Evolutionary conservation across 352 stramenopile species (phyloP).

Genomic region (Aphanomyces euteiches): DNA sequence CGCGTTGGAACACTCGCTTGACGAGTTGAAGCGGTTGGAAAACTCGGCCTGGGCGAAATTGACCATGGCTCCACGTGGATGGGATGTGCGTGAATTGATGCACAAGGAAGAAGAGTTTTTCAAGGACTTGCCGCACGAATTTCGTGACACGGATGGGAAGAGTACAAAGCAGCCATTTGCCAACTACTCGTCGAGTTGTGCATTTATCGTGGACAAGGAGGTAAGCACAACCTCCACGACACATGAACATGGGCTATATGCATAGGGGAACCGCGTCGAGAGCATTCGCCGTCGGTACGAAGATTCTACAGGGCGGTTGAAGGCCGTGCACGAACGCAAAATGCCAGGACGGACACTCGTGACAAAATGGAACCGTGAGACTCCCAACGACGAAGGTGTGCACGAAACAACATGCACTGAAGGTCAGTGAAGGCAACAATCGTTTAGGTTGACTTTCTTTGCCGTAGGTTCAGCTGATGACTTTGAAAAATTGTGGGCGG

Average conservation of each 20-base stretch:
- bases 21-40: constrained; percentile 46
- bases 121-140: constrained; percentile 41
- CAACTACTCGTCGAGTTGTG: constrained; percentile 25
- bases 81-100: constrained; percentile 4
- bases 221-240: neutral
- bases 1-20: constrained; percentile 53
- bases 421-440: neutral
- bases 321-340: constrained; percentile 42
- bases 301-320: constrained; percentile 50
- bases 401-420: constrained; percentile 40
- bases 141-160: constrained; percentile 28
- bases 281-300: constrained; percentile 45
- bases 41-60: constrained; percentile 34
- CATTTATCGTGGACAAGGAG: constrained; percentile 15
- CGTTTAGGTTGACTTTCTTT: neutral
- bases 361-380: constrained; percentile 38
- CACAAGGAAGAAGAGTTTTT: constrained; percentile 52
- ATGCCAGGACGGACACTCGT: constrained; percentile 44
- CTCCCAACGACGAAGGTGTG: constrained; percentile 37
- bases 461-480: constrained; percentile 37
- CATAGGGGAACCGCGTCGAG: constrained; percentile 37
- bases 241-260: constrained; percentile 18
- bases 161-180: constrained; percentile 13
- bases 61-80: constrained; percentile 32
- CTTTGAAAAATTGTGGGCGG: constrained; percentile 51